These are phyloP conservation scores for Cyclocybe aegerita DNA, from an alignment of 768 basidiomycete species.

Conservation along the genomic window DNA sequence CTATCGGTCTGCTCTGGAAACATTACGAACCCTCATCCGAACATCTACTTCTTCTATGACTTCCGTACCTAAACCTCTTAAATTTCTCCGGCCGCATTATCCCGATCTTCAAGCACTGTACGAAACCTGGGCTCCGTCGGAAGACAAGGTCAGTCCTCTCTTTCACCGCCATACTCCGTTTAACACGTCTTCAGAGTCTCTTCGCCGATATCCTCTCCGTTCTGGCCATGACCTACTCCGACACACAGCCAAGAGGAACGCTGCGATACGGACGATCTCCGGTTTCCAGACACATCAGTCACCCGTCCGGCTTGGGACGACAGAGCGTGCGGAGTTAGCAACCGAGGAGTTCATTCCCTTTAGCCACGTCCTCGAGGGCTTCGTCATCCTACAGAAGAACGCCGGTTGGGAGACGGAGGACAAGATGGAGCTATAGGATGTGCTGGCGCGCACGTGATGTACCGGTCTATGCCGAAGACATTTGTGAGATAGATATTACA, in stretches of 20 bases:
- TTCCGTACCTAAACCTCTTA: constrained; percentile 96
- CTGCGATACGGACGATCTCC: constrained; percentile 92
- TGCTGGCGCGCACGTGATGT: not conserved
- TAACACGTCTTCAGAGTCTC: constrained; percentile 59
- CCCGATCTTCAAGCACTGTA: constrained; percentile 82
- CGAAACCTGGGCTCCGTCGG: constrained; percentile 75
- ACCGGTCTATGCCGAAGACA: no score
- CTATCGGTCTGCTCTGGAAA: constrained; percentile 90
- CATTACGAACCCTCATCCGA: constrained; percentile 87
- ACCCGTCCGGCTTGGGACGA: constrained; percentile 92
- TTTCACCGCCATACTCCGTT: not conserved
- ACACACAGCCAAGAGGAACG: constrained; percentile 95
- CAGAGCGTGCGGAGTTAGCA: constrained; percentile 92
- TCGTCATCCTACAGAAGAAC: constrained; percentile 90
- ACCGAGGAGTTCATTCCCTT: constrained; percentile 97
- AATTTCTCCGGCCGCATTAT: constrained; percentile 95
- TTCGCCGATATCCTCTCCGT: constrained; percentile 98
- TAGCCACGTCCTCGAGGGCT: constrained; percentile 86
- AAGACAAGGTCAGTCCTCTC: constrained; percentile 59
- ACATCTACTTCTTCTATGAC: constrained; percentile 99
- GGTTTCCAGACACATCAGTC: constrained; percentile 99
- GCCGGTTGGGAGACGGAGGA: constrained; percentile 88
- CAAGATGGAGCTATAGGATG: constrained; percentile 68
- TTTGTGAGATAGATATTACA: no score
- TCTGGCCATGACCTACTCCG: constrained; percentile 99